A percentile compares a stretch with the other conserved stretches of the same genome.
Evolutionary conservation across 352 stramenopile genomes (phyloP).

Genomic region (Poterioochromonas sp.): DNA sequence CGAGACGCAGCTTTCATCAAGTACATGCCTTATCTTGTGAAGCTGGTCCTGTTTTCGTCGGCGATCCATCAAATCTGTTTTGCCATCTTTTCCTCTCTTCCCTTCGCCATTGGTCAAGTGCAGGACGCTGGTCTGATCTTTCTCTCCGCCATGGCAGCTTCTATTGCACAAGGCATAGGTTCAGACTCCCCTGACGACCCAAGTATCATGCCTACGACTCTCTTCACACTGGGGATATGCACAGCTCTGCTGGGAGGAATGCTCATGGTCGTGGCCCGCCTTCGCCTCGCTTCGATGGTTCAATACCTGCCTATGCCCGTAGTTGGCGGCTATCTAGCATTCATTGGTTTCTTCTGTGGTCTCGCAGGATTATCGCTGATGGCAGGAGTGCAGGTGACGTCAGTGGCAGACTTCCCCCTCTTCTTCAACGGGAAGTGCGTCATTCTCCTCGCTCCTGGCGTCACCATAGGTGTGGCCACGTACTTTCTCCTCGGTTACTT

Average conservation of each 20-base stretch:
- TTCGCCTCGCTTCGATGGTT: conserved; percentile 83
- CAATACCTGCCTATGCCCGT: conserved; percentile 93
- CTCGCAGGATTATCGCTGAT: conserved; percentile 60
- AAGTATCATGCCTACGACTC: conserved; percentile 67
- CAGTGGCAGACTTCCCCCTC: conserved; percentile 35
- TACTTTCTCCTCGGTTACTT: conserved; percentile 54
- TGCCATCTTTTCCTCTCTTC: conserved; percentile 74
- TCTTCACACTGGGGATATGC: conserved; percentile 77
- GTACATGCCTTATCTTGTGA: conserved; percentile 70
- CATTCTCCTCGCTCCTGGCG: conserved; percentile 50
- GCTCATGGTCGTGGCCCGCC: conserved; percentile 83
- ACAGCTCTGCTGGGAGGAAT: conserved; percentile 78
- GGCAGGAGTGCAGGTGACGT: conserved; percentile 44
- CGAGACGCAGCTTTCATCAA: conserved; percentile 77
- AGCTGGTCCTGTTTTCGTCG: conserved; percentile 90
- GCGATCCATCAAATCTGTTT: conserved; percentile 90
- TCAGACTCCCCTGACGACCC: conserved; percentile 49
- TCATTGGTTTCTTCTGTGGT: conserved; percentile 86
- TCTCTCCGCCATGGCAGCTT: conserved; percentile 79
- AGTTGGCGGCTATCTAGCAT: conserved; percentile 91
- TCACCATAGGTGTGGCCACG: conserved; percentile 54
- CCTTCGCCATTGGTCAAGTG: conserved; percentile 93
- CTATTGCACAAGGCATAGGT: no score
- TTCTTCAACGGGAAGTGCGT: conserved; percentile 34
- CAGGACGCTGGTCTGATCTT: conserved; percentile 96